Base-by-base conservation (phyloP, 2,329 filamentous ascomycete species). In the Paracorniculantispora psalliotae region DNA sequence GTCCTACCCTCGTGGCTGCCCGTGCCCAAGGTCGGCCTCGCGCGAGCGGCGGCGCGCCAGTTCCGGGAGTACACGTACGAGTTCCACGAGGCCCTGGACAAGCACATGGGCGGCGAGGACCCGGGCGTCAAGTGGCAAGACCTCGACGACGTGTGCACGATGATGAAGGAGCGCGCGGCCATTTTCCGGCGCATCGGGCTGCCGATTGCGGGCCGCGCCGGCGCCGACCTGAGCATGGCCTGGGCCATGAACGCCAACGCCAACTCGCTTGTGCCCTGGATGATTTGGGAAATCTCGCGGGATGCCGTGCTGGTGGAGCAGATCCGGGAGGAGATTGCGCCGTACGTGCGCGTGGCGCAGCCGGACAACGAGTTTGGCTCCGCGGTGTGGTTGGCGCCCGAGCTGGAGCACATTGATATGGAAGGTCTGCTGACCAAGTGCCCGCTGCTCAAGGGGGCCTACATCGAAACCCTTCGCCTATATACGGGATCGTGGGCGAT, bases 201-300 rank as follows among this genome's bases (percentile, higher is more conserved):
- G 5, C 65, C 71, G 1, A 61, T 70, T 1, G 63, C 69, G 12
- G 68, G 68, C 2, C 69, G 74, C 2, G 71, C 74, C 3, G 64
- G 68, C 1, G 67, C 65, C 48, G 74, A 77, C 28, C 60, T 76
- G 12, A 70, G 63, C 3, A 66, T 73, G 53, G 67, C 71, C 17
- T 79, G 69, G 76, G 71, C 66, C 23, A 66, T 75, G 30, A 75
- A 73, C 52, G 69, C 72, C 25, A 75, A 75, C 57, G 68, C 74
- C 2, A 71, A 75, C 33, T 67, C 70, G 1, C 66, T 77, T 30
- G 66, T 72, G 3, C 68, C 70, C 6, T 79, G 77, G 77, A 68
- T 77, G 63, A 63, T 79, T 0, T 72, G 72, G 55, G 73, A 78
- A 52, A 65, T 78, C 10, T 72, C 71, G 59, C 69, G 71, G 10